phyloP scores from a whole-genome alignment of 1,284 basidiomycete species.

The Moesziomyces globuligerus region DNA sequence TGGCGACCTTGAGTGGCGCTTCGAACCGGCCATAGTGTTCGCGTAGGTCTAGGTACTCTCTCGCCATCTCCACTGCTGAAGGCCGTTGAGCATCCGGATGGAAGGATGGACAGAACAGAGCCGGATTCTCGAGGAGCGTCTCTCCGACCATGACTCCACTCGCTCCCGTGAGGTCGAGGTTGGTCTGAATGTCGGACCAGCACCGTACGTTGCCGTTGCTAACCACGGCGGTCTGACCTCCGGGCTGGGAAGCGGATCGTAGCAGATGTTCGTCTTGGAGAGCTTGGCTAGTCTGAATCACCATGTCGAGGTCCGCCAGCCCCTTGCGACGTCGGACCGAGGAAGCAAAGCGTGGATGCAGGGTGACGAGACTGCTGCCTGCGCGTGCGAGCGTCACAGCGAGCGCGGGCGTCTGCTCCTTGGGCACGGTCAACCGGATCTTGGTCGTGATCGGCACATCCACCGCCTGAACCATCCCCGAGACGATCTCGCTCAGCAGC shows the following conservation, averaged over 20 bases:
- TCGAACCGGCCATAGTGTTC: constrained; percentile 15
- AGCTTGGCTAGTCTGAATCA: constrained; percentile 71
- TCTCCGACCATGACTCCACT: constrained; percentile 83
- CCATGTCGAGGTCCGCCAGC: constrained; percentile 74
- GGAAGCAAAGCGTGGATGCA: constrained; percentile 79
- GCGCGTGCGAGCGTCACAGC: constrained; percentile 73
- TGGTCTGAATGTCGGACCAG: constrained; percentile 73
- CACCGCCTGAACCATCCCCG: constrained; percentile 67
- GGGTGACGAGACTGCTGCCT: constrained; percentile 75
- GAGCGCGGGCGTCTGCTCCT: constrained; percentile 73
- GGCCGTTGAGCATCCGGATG: neutral
- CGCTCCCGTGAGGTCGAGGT: constrained; percentile 73
- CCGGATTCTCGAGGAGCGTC: constrained; percentile 75
- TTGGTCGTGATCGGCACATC: constrained; percentile 74
- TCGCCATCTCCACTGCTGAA: constrained; percentile 14
- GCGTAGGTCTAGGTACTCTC: constrained; percentile 29
- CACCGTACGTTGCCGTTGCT: constrained; percentile 80
- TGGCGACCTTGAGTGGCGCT: constrained; percentile 27
- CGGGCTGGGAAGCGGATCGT: constrained; percentile 52
- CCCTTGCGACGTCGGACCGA: constrained; percentile 76
- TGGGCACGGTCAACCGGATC: constrained; percentile 71
- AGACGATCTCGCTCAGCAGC: constrained; percentile 74
- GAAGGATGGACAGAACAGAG: constrained; percentile 26
- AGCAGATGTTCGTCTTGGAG: constrained; percentile 61
- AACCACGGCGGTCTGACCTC: constrained; percentile 72